Conservation (phyloP, 2,329 filamentous ascomycete genomes). For the Clarireedia paspali region DNA sequence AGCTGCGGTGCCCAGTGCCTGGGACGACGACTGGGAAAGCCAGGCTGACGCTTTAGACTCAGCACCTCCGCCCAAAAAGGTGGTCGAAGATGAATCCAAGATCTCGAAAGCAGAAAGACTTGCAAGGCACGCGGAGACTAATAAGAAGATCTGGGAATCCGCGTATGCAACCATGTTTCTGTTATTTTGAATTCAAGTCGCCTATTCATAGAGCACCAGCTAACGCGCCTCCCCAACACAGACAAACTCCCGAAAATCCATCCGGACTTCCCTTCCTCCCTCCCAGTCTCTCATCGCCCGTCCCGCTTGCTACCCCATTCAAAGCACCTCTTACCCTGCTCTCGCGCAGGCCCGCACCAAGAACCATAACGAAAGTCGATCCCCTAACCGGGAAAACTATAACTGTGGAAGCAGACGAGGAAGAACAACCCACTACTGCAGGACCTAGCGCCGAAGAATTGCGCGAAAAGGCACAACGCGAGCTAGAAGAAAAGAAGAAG, state of each 20-base stretch:
- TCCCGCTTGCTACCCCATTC: slow-evolving; percentile 61
- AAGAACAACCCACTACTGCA: slow-evolving; percentile 53
- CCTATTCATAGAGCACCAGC: background rate
- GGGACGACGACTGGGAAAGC: slow-evolving; percentile 83
- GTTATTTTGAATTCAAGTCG: background rate
- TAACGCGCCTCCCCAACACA: slow-evolving; percentile 7
- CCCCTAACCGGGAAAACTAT: slow-evolving; percentile 41
- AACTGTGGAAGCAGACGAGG: slow-evolving; percentile 50
- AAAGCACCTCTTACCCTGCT: slow-evolving; percentile 79
- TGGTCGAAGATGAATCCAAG: slow-evolving; percentile 22
- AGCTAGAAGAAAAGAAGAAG: slow-evolving; percentile 82
- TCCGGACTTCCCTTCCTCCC: slow-evolving; percentile 60
- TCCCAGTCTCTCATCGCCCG: slow-evolving; percentile 2
- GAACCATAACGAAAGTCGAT: slow-evolving; percentile 51
- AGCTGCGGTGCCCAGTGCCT: slow-evolving; percentile 60
- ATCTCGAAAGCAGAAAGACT: slow-evolving; percentile 69
- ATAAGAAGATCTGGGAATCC: slow-evolving; percentile 81
- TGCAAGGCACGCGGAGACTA: slow-evolving; percentile 74
- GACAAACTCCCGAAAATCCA: slow-evolving; percentile 63
- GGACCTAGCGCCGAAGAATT: slow-evolving; percentile 69
- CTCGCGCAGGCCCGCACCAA: slow-evolving; percentile 66
- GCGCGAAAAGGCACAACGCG: slow-evolving; percentile 66
- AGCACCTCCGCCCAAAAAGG: slow-evolving; percentile 13
- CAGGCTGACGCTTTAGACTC: slow-evolving; percentile 54
- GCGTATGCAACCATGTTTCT: slow-evolving; percentile 49